phyloP scores from a whole-genome alignment of 805 yeast species.

The Pichia manshurica region DNA sequence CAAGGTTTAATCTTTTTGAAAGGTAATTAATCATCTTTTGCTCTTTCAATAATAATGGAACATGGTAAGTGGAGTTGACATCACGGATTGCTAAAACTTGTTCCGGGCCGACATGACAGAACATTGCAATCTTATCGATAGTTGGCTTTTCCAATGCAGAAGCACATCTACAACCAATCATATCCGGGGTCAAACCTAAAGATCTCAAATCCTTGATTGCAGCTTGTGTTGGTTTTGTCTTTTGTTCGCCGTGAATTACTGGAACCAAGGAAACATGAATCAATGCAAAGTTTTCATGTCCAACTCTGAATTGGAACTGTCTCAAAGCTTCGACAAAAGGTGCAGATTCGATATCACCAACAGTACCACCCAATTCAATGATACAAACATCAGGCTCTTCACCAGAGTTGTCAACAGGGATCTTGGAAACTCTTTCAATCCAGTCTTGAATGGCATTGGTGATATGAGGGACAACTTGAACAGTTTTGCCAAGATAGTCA shows the following conservation, averaged over 20 bases:
- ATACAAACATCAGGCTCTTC: conserved; percentile 93
- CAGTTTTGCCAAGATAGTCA: conserved; percentile 98
- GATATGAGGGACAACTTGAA: conserved; percentile 97
- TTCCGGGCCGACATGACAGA: conserved; percentile 97
- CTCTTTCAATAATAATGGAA: conserved; percentile 83
- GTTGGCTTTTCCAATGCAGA: conserved; percentile 75
- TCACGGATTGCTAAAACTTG: conserved; percentile 97
- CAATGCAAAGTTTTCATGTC: conserved; percentile 86
- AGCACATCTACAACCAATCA: conserved; percentile 96
- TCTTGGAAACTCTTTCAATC: conserved; percentile 87
- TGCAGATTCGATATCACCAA: conserved; percentile 98
- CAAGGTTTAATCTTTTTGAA: conserved; percentile 58
- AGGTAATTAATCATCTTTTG: conserved; percentile 78
- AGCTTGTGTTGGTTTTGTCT: conserved; percentile 99
- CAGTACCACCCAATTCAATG: conserved; percentile 98
- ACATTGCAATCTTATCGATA: conserved; percentile 96
- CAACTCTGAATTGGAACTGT: conserved; percentile 98
- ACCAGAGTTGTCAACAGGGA: conserved; percentile 89
- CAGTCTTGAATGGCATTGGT: conserved; percentile 98
- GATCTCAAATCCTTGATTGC: conserved; percentile 96
- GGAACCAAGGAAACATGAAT: conserved; percentile 97
- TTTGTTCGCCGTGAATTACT: conserved; percentile 97
- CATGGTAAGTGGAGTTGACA: conserved; percentile 95
- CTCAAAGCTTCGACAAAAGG: conserved; percentile 98
- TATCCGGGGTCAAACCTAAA: conserved; percentile 89